A percentile compares a stretch with the other conserved stretches of the same genome.
These are phyloP conservation scores for Karstenula rhodostoma DNA, from an alignment of 2,329 filamentous ascomycete species.

Conservation along the genomic window DNA sequence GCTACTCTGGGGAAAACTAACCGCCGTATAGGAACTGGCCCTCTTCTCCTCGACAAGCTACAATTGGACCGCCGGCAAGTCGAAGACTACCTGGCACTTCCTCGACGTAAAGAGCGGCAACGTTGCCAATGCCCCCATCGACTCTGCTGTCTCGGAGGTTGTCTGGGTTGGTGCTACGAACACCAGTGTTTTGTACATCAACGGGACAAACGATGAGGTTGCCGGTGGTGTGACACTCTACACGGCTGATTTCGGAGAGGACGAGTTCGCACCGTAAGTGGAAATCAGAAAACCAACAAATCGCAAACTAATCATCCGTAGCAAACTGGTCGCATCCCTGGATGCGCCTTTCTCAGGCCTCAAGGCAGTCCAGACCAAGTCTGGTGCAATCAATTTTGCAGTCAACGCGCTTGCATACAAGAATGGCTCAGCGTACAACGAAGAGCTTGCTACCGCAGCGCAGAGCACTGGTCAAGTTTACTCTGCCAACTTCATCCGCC, in stretches of 20 bases:
- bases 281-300: too few species aligned
- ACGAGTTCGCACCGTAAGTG: constrained; percentile 37
- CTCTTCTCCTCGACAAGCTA: constrained; percentile 46
- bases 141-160: constrained; percentile 42
- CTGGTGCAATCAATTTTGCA: constrained; percentile 56
- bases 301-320: constrained; percentile 14
- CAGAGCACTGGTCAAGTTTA: constrained; percentile 75
- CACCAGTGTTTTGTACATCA: constrained; percentile 69
- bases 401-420: constrained; percentile 68
- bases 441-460: constrained; percentile 65
- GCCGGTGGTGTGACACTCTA: constrained; percentile 46
- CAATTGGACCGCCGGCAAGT: constrained; percentile 46
- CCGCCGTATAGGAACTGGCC: constrained; percentile 34
- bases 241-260: constrained; percentile 40
- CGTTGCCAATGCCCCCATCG: constrained; percentile 43
- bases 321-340: constrained; percentile 47
- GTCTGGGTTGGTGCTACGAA: constrained; percentile 44
- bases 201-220: constrained; percentile 67
- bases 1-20: neutral
- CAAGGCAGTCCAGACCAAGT: constrained; percentile 53
- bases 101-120: constrained; percentile 42
- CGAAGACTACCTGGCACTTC: constrained; percentile 59
- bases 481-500: constrained; percentile 76
- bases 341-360: constrained; percentile 60
- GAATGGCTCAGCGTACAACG: constrained; percentile 74